These are phyloP conservation scores for Kodamaea neixiangensis DNA, from an alignment of 805 yeast species.

Conservation along the genomic window DNA sequence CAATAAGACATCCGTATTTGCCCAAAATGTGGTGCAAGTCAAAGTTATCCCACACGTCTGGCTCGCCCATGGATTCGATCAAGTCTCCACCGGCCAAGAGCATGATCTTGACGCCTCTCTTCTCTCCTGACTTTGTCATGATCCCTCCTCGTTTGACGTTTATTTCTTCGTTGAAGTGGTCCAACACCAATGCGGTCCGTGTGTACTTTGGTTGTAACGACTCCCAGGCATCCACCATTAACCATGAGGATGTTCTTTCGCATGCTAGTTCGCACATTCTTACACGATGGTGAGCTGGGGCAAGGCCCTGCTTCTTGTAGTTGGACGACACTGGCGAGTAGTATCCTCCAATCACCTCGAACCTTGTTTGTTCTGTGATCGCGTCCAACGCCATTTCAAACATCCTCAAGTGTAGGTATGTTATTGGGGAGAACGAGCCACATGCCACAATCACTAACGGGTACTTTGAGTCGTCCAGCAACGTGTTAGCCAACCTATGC, in stretches of 20 bases:
- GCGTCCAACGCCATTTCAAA: slow-evolving; percentile 98
- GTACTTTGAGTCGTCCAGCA: slow-evolving; percentile 72
- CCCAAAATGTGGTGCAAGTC: slow-evolving; percentile 95
- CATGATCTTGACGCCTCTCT: slow-evolving; percentile 90
- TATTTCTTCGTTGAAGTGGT: slow-evolving; percentile 94
- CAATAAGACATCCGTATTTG: slow-evolving; percentile 92
- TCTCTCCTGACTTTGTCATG: slow-evolving; percentile 53
- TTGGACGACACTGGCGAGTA: slow-evolving; percentile 94
- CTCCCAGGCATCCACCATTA: slow-evolving; percentile 99
- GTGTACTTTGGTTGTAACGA: slow-evolving; percentile 87
- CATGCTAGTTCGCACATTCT: slow-evolving; percentile 98
- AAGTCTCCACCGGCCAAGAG: slow-evolving; percentile 96
- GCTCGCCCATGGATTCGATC: slow-evolving; percentile 99
- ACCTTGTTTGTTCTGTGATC: slow-evolving; percentile 85
- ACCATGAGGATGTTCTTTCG: slow-evolving; percentile 94
- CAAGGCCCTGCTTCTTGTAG: slow-evolving; percentile 90
- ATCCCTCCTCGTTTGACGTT: slow-evolving; percentile 90
- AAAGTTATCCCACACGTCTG: slow-evolving; percentile 97
- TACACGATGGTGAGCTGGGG: slow-evolving; percentile 85
- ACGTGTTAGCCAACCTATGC: slow-evolving; percentile 72
- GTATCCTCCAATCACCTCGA: slow-evolving; percentile 95
- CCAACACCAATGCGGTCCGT: slow-evolving; percentile 92
- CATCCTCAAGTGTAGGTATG: slow-evolving; percentile 93
- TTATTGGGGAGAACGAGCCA: slow-evolving; percentile 95
- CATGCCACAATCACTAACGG: slow-evolving; percentile 96